Percentiles rank a stretch among this genome's conserved stretches.
Evolutionary conservation across 1,284 basidiomycete species (phyloP).

Genomic region (Marasmius fiardii): DNA sequence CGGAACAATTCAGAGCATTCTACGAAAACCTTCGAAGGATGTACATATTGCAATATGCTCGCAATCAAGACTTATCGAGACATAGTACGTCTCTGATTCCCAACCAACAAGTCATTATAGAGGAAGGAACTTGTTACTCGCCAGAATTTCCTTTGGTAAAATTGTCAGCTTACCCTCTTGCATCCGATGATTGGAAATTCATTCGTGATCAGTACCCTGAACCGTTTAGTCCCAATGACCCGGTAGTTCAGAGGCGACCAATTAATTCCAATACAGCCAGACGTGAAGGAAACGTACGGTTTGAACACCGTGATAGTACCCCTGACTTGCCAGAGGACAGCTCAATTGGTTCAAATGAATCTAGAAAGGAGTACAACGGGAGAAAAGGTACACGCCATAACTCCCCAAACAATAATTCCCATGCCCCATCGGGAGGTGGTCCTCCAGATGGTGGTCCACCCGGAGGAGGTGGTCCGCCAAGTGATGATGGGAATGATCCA

Average conservation of each 20-base stretch:
- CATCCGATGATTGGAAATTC: not conserved
- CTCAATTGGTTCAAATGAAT: not conserved
- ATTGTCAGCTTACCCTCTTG: not conserved
- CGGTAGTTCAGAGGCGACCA: not conserved
- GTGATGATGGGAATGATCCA: not conserved
- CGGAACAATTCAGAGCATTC: not conserved
- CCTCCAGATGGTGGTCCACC: not conserved
- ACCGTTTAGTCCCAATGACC: not conserved
- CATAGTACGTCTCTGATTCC: not conserved
- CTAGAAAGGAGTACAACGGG: not conserved
- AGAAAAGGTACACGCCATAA: not conserved
- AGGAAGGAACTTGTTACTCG: not conserved
- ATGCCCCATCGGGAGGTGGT: too few species aligned
- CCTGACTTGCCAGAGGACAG: not conserved
- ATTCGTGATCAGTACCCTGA: not conserved
- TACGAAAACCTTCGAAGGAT: not conserved
- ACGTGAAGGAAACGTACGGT: not conserved
- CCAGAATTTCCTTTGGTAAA: not conserved
- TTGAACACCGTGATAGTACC: not conserved
- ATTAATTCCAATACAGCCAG: not conserved
- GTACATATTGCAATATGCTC: not conserved
- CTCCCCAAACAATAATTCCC: not conserved
- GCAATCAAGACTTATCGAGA: not conserved
- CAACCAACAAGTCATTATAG: not conserved
- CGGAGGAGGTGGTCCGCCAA: not conserved